Percentiles rank a stretch among this genome's conserved stretches.
Conservation (phyloP, 805 yeast species). For the Pichia deserticola region DNA sequence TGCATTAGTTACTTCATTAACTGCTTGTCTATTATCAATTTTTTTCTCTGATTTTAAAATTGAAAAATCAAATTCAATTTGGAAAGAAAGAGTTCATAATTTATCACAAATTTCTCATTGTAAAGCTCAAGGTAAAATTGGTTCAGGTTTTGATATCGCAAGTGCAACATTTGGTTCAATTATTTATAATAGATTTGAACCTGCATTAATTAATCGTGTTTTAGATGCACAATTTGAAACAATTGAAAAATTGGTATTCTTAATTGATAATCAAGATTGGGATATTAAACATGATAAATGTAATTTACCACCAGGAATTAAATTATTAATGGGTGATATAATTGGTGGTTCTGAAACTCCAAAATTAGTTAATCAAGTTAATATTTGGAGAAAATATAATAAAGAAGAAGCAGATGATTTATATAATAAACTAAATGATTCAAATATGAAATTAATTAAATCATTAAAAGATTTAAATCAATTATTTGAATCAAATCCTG, state of each 20-base stretch:
- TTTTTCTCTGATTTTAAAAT: constrained; percentile 31
- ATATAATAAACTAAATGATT: constrained; percentile 48
- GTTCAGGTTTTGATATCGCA: constrained; percentile 96
- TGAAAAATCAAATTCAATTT: constrained; percentile 17
- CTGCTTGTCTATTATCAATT: constrained; percentile 56
- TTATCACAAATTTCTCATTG: constrained; percentile 87
- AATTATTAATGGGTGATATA: constrained; percentile 87
- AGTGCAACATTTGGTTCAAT: constrained; percentile 91
- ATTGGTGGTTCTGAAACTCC: constrained; percentile 93
- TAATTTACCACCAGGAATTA: constrained; percentile 59
- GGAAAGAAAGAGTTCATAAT: constrained; percentile 53
- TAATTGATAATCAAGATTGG: constrained; percentile 52
- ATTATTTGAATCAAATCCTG: constrained; percentile 26
- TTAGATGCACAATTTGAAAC: constrained; percentile 7
- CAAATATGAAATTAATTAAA: constrained; percentile 51
- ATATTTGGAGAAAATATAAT: constrained; percentile 54
- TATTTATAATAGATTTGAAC: constrained; percentile 67
- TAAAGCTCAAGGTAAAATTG: constrained; percentile 88
- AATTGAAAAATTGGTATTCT: constrained; percentile 21
- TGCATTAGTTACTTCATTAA: constrained; percentile 75
- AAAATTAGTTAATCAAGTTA: constrained; percentile 69
- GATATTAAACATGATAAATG: constrained; percentile 46
- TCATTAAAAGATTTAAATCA: constrained; percentile 36
- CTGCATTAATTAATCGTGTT: constrained; percentile 36
- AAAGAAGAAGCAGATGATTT: constrained; percentile 44